A percentile compares a stretch with the other conserved stretches of the same genome.
Evolutionary conservation across 495 filamentous ascomycete genomes (phyloP).

Genomic region (Trichoderma reesei): DNA sequence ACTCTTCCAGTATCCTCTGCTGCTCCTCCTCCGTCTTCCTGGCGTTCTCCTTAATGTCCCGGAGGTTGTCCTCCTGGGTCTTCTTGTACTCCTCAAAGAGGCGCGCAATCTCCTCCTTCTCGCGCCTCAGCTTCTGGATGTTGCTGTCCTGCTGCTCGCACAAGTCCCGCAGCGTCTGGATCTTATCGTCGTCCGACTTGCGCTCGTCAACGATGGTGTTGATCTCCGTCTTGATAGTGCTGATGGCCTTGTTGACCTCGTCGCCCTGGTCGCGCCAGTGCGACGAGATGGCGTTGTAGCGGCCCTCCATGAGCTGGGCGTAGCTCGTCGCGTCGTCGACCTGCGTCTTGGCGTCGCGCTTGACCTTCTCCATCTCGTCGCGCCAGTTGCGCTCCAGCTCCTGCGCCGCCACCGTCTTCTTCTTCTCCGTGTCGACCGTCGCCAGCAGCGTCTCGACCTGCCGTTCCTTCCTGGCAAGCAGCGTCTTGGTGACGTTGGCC

Average conservation of each 20-base stretch:
- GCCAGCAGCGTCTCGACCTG: slow-evolving; percentile 66
- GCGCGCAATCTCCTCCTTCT: slow-evolving; percentile 48
- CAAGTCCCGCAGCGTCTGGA: slow-evolving; percentile 46
- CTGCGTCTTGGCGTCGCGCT: slow-evolving; percentile 49
- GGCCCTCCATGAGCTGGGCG: slow-evolving; percentile 42
- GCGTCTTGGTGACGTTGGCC: slow-evolving; percentile 55
- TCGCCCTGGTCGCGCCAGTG: slow-evolving; percentile 57
- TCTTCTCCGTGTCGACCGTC: slow-evolving; percentile 56
- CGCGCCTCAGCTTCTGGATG: slow-evolving; percentile 44
- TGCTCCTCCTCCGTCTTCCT: slow-evolving; percentile 44
- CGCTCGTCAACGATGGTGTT: slow-evolving; percentile 37
- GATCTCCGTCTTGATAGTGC: slow-evolving; percentile 45
- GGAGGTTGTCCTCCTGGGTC: slow-evolving; percentile 50
- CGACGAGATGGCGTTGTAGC: slow-evolving; percentile 63
- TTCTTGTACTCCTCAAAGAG: slow-evolving; percentile 54
- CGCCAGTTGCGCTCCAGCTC: slow-evolving; percentile 54
- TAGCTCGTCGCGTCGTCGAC: slow-evolving; percentile 53
- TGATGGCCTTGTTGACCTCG: slow-evolving; percentile 42
- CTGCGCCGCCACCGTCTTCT: slow-evolving; percentile 44
- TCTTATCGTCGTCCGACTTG: slow-evolving; percentile 48
- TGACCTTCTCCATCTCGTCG: slow-evolving; percentile 51
- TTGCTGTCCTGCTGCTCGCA: slow-evolving; percentile 63
- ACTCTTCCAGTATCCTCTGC: slow-evolving; percentile 45
- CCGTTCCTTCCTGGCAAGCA: slow-evolving; percentile 66
- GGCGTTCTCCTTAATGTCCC: slow-evolving; percentile 46